Base-by-base conservation (phyloP, 2,329 filamentous ascomycete species). In the Dothistroma septosporum region DNA sequence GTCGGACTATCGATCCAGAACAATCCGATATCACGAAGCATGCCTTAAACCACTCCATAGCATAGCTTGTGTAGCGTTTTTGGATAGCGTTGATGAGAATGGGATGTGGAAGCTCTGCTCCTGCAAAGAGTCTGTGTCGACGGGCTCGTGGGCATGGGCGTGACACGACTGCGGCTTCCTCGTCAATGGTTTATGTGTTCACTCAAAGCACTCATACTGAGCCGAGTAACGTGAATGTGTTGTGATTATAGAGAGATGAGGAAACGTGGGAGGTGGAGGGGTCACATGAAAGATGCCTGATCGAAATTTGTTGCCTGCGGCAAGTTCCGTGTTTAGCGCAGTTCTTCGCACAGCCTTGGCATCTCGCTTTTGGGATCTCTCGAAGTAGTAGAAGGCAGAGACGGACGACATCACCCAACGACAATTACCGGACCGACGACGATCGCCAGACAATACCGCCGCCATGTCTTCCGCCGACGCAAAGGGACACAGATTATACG, bases 401-500 rank as follows among this genome's bases (percentile, higher is more conserved):
- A 44, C 53, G 48, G 37, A 56, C 37, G 55, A 57, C 46, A 57
- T 24, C 41, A 49, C n/a, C 21, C 55, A 58, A 28, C 56, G 56
- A 52, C 46, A 52, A 52, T 48, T 10, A 2, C 16, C 32, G 37
- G 37, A 47, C 24, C 14, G n/a, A 46, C 54, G 22, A 21, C 56
- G 22, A 46, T 52, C 56, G 56, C 35, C 50, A 31, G 58, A 60
- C 41, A 60, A 49, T 22, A 55, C 46, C 53, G 53, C 52, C 58
- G 50, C 41, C 35, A 60, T 60, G 58, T 59, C 58, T 64, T 44
- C 41, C 10, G 62, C 60, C 64, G 60, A 63, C 62, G 54, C 59
- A 57, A 68, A 68, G 63, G 68, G 70, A 60, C 72, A 73, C 68
- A 66, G 72, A 55, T 65, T 73, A 58, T 73, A 73, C 63, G 72